These are phyloP conservation scores for Gossypium davidsonii DNA, from an alignment of 441 rosid species.

Conservation along the genomic window DNA sequence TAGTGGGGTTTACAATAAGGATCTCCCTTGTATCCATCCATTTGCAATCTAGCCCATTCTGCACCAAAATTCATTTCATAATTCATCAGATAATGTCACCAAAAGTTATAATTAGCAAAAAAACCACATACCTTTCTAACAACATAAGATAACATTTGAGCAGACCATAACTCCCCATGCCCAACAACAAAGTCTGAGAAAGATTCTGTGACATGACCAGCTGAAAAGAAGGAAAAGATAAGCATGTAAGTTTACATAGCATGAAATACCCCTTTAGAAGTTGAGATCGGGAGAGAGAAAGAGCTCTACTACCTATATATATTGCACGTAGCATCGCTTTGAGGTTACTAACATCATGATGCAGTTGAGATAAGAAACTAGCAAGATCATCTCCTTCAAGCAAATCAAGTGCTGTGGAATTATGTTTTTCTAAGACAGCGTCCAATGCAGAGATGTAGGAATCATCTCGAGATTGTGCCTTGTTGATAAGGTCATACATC, in stretches of 20 bases:
- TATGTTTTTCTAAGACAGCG: constrained; percentile 75
- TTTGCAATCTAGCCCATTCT: constrained; percentile 68
- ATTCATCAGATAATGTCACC: constrained; percentile 10
- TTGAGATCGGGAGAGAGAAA: background rate
- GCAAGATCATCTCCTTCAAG: constrained; percentile 72
- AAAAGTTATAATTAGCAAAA: constrained; percentile 2
- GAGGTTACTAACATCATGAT: constrained; percentile 71
- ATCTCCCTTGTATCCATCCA: constrained; percentile 99
- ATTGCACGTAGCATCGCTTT: constrained; percentile 97
- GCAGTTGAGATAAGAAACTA: constrained; percentile 56
- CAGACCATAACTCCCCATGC: constrained; percentile 97
- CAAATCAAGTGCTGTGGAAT: constrained; percentile 63
- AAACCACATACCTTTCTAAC: constrained; percentile 59
- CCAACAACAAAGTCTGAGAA: constrained; percentile 93
- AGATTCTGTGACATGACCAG: constrained; percentile 95
- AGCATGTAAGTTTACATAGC: constrained; percentile 7
- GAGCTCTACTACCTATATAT: constrained; percentile 58
- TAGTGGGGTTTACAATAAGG: constrained; percentile 72
- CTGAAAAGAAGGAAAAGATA: constrained; percentile 34
- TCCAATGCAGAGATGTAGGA: constrained; percentile 68
- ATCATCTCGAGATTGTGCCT: constrained; percentile 79
- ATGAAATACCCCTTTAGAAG: background rate
- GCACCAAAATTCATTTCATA: constrained; percentile 18
- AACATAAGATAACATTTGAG: constrained; percentile 79
- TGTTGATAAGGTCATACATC: constrained; percentile 78